These are phyloP conservation scores for Pleurostoma richardsiae DNA, from an alignment of 2,329 filamentous ascomycete species.

Conservation along the genomic window DNA sequence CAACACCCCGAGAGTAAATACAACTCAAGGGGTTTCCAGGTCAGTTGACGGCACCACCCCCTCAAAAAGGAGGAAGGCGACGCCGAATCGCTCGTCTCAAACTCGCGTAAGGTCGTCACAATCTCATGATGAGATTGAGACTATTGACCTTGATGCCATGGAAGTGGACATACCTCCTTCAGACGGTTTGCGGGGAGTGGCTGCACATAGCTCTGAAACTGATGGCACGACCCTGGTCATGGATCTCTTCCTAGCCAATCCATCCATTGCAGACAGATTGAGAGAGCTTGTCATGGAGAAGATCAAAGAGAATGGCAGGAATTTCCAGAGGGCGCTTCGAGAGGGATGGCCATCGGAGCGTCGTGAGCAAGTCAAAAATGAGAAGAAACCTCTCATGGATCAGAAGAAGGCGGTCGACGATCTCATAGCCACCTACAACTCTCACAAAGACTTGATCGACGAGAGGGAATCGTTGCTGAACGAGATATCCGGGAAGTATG, in stretches of 20 bases:
- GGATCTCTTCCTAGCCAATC: constrained; percentile 25
- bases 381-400: constrained; percentile 40
- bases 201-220: constrained; percentile 18
- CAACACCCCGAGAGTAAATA: background rate
- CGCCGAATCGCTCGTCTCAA: background rate
- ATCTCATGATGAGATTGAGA: background rate
- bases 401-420: constrained; percentile 39
- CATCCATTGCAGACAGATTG: constrained; percentile 26
- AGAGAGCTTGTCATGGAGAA: constrained; percentile 32
- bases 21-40: background rate
- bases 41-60: background rate
- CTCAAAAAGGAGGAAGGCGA: background rate
- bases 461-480: constrained; percentile 41
- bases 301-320: constrained; percentile 40
- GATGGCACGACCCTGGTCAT: constrained; percentile 25
- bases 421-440: constrained; percentile 33
- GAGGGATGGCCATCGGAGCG: constrained; percentile 39
- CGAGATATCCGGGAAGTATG: constrained; percentile 44
- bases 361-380: constrained; percentile 40
- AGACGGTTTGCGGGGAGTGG: constrained; percentile 7
- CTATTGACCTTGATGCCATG: background rate
- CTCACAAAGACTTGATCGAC: constrained; percentile 33
- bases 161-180: background rate
- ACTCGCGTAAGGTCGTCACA: background rate
- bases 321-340: constrained; percentile 41